Percentiles rank a stretch among this genome's conserved stretches.
Conservation (phyloP, 495 filamentous ascomycete genomes). For the Opeltia flavorubescens region DNA sequence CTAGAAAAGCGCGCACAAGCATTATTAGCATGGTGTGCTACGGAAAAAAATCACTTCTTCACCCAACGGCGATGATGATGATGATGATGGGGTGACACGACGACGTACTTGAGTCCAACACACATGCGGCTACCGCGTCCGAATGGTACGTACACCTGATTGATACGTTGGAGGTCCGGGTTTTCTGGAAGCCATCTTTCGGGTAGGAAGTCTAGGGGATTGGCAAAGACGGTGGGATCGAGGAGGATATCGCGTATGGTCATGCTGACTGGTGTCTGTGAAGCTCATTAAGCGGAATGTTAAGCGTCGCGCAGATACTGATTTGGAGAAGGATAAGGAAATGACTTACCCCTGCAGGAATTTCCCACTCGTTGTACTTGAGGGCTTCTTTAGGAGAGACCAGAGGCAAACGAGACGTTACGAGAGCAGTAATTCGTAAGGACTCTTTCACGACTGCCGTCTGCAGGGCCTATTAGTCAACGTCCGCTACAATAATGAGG, state of each 20-base stretch:
- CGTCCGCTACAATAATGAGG: no score
- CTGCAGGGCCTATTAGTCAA: no score
- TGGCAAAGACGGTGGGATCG: slow-evolving; percentile 32
- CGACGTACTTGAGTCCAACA: no score
- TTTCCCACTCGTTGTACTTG: slow-evolving; percentile 26
- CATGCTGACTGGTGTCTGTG: slow-evolving; percentile 30
- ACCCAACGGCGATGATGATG: no score
- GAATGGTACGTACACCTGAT: slow-evolving; percentile 30
- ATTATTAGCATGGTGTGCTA: slow-evolving; percentile 23
- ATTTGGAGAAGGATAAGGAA: no score
- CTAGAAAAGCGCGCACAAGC: slow-evolving; percentile 16
- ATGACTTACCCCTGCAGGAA: slow-evolving; percentile 18
- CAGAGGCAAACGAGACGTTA: slow-evolving; percentile 27
- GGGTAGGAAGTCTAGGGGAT: slow-evolving; percentile 32
- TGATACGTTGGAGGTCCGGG: slow-evolving; percentile 8
- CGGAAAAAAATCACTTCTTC: no score
- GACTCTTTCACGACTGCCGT: slow-evolving; percentile 5
- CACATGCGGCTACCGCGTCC: slow-evolving; percentile 29
- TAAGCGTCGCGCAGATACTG: no score
- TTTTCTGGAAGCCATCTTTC: slow-evolving; percentile 34
- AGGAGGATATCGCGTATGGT: slow-evolving; percentile 30
- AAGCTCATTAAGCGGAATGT: no score
- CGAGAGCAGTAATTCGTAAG: slow-evolving; percentile 23
- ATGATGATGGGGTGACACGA: no score
- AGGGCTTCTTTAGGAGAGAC: slow-evolving; percentile 25